A percentile compares a stretch with the other conserved stretches of the same genome.
phyloP scores from a whole-genome alignment of 2,329 filamentous ascomycete species.

The Colletotrichum sojae region DNA sequence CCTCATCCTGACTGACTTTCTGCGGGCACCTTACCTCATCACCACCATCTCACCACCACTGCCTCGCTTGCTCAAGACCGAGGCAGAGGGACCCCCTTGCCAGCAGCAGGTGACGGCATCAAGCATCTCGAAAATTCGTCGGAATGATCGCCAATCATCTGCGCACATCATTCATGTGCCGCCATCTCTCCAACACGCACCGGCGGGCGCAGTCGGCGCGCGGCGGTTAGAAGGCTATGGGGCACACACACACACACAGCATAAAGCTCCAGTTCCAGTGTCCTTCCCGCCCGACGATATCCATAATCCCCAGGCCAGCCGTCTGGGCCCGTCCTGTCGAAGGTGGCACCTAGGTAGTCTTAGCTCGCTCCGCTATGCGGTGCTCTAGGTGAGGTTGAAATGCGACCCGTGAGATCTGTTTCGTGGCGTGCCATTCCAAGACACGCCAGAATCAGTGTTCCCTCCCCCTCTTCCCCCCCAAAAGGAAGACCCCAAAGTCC shows the following conservation, averaged over 20 bases:
- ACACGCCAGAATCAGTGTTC: conserved; percentile 25
- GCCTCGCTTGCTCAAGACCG: background rate
- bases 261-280: background rate
- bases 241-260: background rate
- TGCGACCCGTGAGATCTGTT: conserved; percentile 32
- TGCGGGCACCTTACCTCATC: background rate
- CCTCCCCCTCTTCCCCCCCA: background rate
- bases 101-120: conserved; percentile 2
- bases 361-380: conserved; percentile 6
- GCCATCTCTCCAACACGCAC: background rate
- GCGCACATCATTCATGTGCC: conserved; percentile 37
- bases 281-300: conserved; percentile 1
- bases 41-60: background rate
- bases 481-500: conserved; percentile 3
- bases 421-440: conserved; percentile 37
- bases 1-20: background rate
- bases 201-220: conserved; percentile 1
- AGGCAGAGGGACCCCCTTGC: background rate
- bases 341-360: conserved; percentile 11
- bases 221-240: background rate
- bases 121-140: conserved; percentile 9
- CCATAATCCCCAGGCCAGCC: background rate
- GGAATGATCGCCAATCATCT: conserved; percentile 35
- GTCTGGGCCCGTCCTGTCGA: background rate
- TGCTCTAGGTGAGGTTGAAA: conserved; percentile 19